These are phyloP conservation scores for Cystoisospora suis DNA, from an alignment of 169 alveolate species.

Conservation along the genomic window DNA sequence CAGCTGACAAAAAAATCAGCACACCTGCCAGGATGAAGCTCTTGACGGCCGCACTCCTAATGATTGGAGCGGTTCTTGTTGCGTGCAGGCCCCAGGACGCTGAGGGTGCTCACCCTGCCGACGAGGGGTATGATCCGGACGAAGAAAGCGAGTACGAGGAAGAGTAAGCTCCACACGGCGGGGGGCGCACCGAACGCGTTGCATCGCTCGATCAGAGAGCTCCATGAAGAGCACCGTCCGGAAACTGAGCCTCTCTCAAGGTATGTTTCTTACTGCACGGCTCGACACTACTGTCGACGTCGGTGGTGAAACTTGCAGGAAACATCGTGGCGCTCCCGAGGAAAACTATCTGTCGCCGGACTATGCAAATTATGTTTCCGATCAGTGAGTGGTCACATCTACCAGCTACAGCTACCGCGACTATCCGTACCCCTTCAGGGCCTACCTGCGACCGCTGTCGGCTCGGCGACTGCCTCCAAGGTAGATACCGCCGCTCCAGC, in stretches of 20 bases:
- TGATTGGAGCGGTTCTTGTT: too few relatives aligned
- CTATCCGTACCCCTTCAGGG: not conserved
- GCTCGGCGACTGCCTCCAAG: conserved; percentile 20
- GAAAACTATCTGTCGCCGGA: not conserved
- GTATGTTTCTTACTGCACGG: too few relatives aligned
- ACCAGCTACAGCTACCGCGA: not conserved
- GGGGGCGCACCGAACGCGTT: not conserved
- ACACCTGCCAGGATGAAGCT: too few relatives aligned
- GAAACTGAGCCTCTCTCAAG: not conserved
- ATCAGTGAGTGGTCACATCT: not conserved
- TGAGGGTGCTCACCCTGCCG: too few relatives aligned
- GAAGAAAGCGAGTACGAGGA: too few relatives aligned
- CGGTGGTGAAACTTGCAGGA: not conserved
- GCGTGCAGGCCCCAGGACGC: too few relatives aligned
- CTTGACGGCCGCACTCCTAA: too few relatives aligned
- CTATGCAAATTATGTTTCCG: not conserved
- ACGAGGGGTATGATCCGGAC: too few relatives aligned
- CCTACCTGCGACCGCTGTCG: not conserved
- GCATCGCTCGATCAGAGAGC: not conserved
- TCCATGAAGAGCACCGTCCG: not conserved
- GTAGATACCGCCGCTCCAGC: not conserved
- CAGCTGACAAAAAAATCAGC: too few relatives aligned
- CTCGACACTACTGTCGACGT: not conserved
- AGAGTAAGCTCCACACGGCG: too few relatives aligned
- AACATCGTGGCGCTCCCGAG: not conserved